Percentiles rank a stretch among this genome's conserved stretches.
Conservation (phyloP, 2,329 filamentous ascomycete species). For the Apiospora saccharicola region DNA sequence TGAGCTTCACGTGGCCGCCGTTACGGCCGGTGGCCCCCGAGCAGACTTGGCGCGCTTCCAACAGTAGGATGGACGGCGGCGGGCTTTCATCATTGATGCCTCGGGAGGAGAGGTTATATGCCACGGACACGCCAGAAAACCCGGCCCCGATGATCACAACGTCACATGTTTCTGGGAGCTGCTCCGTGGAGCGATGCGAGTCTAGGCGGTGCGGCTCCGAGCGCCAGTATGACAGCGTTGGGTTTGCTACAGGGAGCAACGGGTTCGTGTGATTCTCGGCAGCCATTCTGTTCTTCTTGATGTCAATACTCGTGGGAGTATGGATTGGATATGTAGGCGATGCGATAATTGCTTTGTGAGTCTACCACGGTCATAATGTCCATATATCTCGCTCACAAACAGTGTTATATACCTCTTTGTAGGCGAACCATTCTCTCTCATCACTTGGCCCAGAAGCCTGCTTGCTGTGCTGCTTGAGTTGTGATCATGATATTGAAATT, state of each 20-base stretch:
- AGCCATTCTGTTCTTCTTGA: neutral
- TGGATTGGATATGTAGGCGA: neutral
- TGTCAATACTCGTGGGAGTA: neutral
- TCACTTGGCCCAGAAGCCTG: neutral
- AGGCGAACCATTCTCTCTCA: neutral
- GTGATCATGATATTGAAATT: neutral
- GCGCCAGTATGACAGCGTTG: slow-evolving; percentile 30
- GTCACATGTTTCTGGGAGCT: slow-evolving; percentile 29
- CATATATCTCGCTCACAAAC: too few relatives aligned
- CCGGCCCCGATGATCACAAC: slow-evolving; percentile 31
- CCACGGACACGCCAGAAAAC: slow-evolving; percentile 28
- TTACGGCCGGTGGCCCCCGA: slow-evolving; percentile 32
- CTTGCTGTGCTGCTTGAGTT: neutral
- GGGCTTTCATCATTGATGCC: neutral
- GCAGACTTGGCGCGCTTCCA: slow-evolving; percentile 31
- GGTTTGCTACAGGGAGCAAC: slow-evolving; percentile 29
- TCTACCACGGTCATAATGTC: too few relatives aligned
- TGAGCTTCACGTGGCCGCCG: slow-evolving; percentile 31
- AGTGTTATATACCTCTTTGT: neutral
- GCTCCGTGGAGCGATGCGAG: slow-evolving; percentile 28
- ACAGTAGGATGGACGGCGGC: slow-evolving; percentile 28
- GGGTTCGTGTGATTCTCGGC: neutral
- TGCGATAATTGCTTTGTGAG: neutral
- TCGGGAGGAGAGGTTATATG: slow-evolving; percentile 27
- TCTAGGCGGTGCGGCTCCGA: slow-evolving; percentile 30